Evolutionary conservation across 2,329 filamentous ascomycete genomes (phyloP), one percentile per base, ranked within the genome.

Genomic region (Eurotiales sp.): DNA sequence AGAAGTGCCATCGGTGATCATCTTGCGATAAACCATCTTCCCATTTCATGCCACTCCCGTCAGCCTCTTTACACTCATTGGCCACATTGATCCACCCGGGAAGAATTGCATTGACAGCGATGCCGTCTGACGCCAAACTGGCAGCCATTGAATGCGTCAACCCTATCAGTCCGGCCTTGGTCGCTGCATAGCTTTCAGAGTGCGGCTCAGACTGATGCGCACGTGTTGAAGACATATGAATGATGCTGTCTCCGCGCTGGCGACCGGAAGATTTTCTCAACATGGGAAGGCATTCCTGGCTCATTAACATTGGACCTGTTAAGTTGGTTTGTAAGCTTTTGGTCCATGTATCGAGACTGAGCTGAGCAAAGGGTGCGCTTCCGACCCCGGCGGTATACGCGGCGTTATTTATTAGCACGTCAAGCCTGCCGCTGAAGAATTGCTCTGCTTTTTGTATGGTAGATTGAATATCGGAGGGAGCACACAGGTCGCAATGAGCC

Each of bases 281-380:
- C 32, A 49, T 10, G 10, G 40, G 23, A 2, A 53, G 14, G 17
- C 51, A 53, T 4, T 34, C 46, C 17, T 53, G 51, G 27, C 51
- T 49, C 51, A 53, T 53, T 27, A 53, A 39, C 51, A 53, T 53
- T n/a, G 51, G 19, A 2, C 51, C 45, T 14, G 51, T 53, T 25
- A 53, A 15, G 17, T 53, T 53, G 11, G 45, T 53, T 32, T 53
- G 51, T 14, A 53, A 40, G 25, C 51, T 53, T 27, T 29, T 49
- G 25, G 34, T 53, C 51, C 51, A 53, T 15, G 39, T 29, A 11
- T 49, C 46, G 34, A 53, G 51, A 14, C 45, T 53, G 0, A 49
- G 34, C 6, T 53, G 45, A 1, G 46, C 45, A 34, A 53, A 53
- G 7, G 51, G 46, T 4, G 46, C 22, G 11, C 15, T 10, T 32